A percentile compares a stretch with the other conserved stretches of the same genome.
phyloP scores from a whole-genome alignment of 495 filamentous ascomycete genomes.

The Aspergillus biplanus region DNA sequence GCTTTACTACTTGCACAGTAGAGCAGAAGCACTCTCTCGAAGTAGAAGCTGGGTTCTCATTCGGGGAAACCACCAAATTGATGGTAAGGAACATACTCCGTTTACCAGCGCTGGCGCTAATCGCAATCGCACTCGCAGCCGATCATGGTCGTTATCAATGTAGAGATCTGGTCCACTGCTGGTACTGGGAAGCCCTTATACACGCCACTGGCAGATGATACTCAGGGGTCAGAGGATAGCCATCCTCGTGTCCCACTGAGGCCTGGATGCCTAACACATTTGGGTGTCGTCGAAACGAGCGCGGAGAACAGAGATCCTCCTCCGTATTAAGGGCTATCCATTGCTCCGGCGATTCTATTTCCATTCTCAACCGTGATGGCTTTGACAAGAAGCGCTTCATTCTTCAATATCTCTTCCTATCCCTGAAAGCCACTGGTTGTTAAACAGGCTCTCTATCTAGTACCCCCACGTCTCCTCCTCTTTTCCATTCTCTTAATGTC shows the following conservation, averaged over 20 bases:
- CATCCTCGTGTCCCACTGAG: not conserved
- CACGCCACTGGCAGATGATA: not conserved
- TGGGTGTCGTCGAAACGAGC: not conserved
- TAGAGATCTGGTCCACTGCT: slow-evolving; percentile 3
- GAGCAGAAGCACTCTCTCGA: slow-evolving; percentile 7
- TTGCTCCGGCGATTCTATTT: not conserved
- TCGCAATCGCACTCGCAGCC: not conserved
- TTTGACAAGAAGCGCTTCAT: too few species aligned
- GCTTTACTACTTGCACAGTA: slow-evolving; percentile 5
- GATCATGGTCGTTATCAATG: slow-evolving; percentile 5
- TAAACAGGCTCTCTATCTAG: too few species aligned
- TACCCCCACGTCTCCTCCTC: too few species aligned
- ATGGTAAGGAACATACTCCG: not conserved
- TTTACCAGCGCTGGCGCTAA: not conserved
- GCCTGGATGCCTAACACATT: slow-evolving; percentile 1
- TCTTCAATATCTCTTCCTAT: too few species aligned
- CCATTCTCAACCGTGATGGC: too few species aligned
- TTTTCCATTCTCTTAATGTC: too few species aligned
- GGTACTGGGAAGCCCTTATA: not conserved
- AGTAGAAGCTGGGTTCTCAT: slow-evolving; percentile 1
- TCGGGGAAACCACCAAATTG: not conserved
- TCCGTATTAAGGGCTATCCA: not conserved
- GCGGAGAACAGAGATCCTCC: not conserved
- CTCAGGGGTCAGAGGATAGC: not conserved
- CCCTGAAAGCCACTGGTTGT: too few species aligned